Evolutionary conservation across 768 basidiomycete species (phyloP), one percentile per base, ranked within the genome.

Genomic region (Termitomyces sp.): DNA sequence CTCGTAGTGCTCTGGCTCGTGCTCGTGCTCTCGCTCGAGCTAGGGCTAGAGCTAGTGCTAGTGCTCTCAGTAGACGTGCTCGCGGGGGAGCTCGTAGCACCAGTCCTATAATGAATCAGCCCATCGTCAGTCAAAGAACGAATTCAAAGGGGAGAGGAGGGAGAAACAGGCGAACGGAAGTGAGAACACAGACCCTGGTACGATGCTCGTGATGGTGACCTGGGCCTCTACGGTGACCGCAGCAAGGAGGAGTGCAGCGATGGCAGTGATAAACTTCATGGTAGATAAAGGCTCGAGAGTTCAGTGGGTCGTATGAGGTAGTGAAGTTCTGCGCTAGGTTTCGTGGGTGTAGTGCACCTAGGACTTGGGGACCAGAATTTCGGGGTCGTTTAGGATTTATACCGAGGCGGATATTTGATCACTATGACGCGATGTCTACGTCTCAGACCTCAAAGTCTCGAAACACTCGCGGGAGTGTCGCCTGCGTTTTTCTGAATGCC

Each of bases 171-270:
- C 35, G 32, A 38, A 56, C 35, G 28, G 50, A 54, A 53, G 4
- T 9, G 46, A 28, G 5, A 45, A 38, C 40, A 61, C 60, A 39
- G 39, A 61, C 60, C 60, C 60, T 57, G 60, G 60, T n/a, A 61
- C 49, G 24, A 57, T 45, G 39, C 60, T 61, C 15, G 60, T 61
- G 40, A 61, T 61, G 16, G 60, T 61, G 16, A 61, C 60, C 55
- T 61, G 60, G 1, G 55, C 60, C 50, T 61, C 60, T 15, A 61
- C 60, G 18, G 50, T 50, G 50, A 45, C 55, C 3, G 60, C 60
- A 18, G 55, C 60, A 5, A 57, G 32, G 48, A 61, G 49, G 9
- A 61, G 40, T 13, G 60, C 60, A 38, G 55, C 49, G n/a, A 52
- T 28, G 36, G 50, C 50, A 40, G 60, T 15, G 12, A 51, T 46